A percentile compares a stretch with the other conserved stretches of the same genome.
These are phyloP conservation scores for Mycena maculata DNA, from an alignment of 768 basidiomycete genomes.

Conservation along the genomic window DNA sequence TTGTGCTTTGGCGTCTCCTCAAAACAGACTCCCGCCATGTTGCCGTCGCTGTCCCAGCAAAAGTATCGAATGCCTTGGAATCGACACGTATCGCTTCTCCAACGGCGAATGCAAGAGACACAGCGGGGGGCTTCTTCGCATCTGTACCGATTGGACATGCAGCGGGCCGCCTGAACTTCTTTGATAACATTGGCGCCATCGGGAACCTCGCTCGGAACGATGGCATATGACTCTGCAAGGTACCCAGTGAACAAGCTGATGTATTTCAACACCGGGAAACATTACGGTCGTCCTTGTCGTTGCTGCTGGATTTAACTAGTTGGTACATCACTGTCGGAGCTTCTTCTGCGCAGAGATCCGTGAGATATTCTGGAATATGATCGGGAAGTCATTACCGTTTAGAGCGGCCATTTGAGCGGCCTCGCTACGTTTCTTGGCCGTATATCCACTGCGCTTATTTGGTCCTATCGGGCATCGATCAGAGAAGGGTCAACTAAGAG, in stretches of 20 bases:
- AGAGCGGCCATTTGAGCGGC: conserved; percentile 73
- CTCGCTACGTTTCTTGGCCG: conserved; percentile 78
- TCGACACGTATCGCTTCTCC: conserved; percentile 89
- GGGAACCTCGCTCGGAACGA: conserved; percentile 28
- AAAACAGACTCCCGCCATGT: conserved; percentile 76
- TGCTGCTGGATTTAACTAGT: background rate
- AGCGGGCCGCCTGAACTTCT: conserved; percentile 83
- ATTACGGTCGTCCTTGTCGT: conserved; percentile 16
- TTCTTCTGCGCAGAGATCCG: conserved; percentile 8
- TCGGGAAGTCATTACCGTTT: conserved; percentile 58
- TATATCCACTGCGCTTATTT: conserved; percentile 72
- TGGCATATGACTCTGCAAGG: conserved; percentile 25
- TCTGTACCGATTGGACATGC: conserved; percentile 86
- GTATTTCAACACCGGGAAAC: background rate
- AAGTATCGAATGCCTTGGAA: conserved; percentile 89
- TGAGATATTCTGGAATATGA: conserved; percentile 20
- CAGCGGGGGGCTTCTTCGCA: conserved; percentile 81
- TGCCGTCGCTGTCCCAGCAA: conserved; percentile 68
- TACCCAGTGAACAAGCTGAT: background rate
- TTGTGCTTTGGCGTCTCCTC: conserved; percentile 71
- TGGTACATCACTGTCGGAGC: conserved; percentile 18
- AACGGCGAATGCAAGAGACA: conserved; percentile 85
- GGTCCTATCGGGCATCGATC: conserved; percentile 44
- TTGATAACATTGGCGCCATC: conserved; percentile 48
- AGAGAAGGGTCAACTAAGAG: conserved; percentile 13